Evolutionary conservation across 2,329 filamentous ascomycete genomes (phyloP).

Genomic region (Calonectria hongkongensis): DNA sequence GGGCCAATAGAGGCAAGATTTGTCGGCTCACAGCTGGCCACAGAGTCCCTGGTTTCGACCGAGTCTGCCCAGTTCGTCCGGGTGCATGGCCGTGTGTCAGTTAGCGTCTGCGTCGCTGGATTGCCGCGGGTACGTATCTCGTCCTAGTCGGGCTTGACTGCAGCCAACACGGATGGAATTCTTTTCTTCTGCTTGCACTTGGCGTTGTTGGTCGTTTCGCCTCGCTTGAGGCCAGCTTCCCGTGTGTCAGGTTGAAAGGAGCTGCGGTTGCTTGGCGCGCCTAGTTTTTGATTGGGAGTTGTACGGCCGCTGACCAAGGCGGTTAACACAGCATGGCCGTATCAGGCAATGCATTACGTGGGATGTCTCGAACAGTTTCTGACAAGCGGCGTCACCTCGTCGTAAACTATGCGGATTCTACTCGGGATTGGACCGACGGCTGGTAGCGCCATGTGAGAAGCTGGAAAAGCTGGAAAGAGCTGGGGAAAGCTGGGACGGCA

Average conservation of each 20-base stretch:
- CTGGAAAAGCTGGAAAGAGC: constrained; percentile 21
- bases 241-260: constrained; percentile 19
- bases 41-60: constrained; percentile 11
- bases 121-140: constrained; percentile 19
- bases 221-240: constrained; percentile 27
- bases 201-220: constrained; percentile 13
- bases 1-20: constrained; percentile 42
- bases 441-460: constrained; percentile 26
- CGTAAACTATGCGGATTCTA: not conserved
- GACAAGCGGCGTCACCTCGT: constrained; percentile 14
- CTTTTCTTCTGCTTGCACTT: constrained; percentile 2
- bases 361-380: constrained; percentile 24
- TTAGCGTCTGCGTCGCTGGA: constrained; percentile 20
- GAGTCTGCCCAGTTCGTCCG: constrained; percentile 26
- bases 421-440: not conserved
- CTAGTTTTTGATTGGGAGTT: constrained; percentile 20
- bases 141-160: constrained; percentile 16
- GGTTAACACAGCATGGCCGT: not conserved
- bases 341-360: constrained; percentile 20
- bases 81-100: constrained; percentile 26
- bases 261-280: constrained; percentile 23
- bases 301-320: constrained; percentile 13
- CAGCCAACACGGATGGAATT: constrained; percentile 19
- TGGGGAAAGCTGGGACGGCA: constrained; percentile 6
- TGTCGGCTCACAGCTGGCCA: constrained; percentile 40